Evolutionary conservation across 2,329 filamentous ascomycete genomes (phyloP), one percentile per base, ranked within the genome.

Genomic region (Phaeosphaeria sp.): DNA sequence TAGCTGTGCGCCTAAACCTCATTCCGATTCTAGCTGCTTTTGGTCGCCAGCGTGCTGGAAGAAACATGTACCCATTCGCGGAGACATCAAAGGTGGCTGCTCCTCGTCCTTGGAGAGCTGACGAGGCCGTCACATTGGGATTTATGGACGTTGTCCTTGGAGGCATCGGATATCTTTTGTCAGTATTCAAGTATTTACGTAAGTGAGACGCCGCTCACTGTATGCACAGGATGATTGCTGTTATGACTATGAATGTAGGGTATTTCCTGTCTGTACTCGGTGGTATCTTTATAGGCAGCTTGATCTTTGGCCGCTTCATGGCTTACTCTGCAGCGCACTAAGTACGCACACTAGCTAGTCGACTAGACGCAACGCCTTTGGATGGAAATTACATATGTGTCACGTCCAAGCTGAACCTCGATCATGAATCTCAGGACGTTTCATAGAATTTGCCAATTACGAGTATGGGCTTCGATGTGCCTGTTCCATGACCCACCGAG

Each of bases 221-320:
- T 50, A 42, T 13, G 42, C 17, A 23, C 64, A 96, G 92, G 50
- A 96, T 96, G 92, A 80, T 96, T 78, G 90, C 90, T 4, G 90
- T 95, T 72, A 96, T 94, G 91, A 93, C 90, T 0, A 86, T 92
- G 82, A 94, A 94, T 67, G 84, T 93, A 11, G 91, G 91, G 11
- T 94, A 93, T 73, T 93, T 93, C 73, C 77, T 92, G 51, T 92
- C 90, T 0, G 83, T 93, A 10, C 83, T 95, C 4, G 88, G 81
- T 3, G 89, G 89, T 7, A 85, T 90, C 1, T 97, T 97, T 71
- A 69, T 95, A 5, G 93, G 93, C 23, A 94, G 93, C 73, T 78
- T 97, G 46, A 83, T 86, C 0, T 84, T 93, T 58, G 92, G 92
- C 18, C 85, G 92, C 59, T 94, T 87, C 15, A 61, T 65, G 49